Conservation (phyloP, 805 yeast genomes). For the Saturnispora bothae region DNA sequence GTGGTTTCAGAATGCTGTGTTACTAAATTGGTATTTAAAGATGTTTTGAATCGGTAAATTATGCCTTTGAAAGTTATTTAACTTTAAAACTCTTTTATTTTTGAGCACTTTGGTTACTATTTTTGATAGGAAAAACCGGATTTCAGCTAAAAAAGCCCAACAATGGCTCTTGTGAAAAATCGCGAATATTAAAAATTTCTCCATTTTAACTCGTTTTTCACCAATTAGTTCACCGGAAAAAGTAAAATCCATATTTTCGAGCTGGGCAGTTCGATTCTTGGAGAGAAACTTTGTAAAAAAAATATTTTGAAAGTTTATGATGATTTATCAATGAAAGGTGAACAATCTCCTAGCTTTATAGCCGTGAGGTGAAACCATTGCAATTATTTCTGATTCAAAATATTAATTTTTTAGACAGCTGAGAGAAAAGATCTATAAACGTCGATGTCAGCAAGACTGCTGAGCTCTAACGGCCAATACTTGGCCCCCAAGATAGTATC, state of each 20-base stretch:
- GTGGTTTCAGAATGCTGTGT: too few species aligned
- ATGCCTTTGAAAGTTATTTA: too few species aligned
- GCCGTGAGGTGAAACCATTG: conserved; percentile 19
- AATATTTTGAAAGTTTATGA: conserved; percentile 11
- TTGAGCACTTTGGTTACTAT: too few species aligned
- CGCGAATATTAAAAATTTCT: too few species aligned
- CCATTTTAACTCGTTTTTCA: conserved; percentile 1
- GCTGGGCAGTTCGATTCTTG: conserved; percentile 8
- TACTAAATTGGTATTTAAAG: too few species aligned
- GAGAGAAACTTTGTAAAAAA: not conserved
- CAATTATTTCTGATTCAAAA: conserved; percentile 10
- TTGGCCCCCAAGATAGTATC: conserved; percentile 18
- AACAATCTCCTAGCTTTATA: conserved; percentile 20
- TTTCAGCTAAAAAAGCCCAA: too few species aligned
- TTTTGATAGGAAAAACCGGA: too few species aligned
- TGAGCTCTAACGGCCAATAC: conserved; percentile 23
- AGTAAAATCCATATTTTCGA: not conserved
- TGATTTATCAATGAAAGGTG: conserved; percentile 19
- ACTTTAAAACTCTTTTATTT: too few species aligned
- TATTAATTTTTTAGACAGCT: conserved; percentile 2
- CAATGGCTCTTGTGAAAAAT: too few species aligned
- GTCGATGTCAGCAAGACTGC: conserved; percentile 18
- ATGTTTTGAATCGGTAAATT: too few species aligned
- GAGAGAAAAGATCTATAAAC: conserved; percentile 11
- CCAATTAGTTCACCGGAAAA: conserved; percentile 5